Evolutionary conservation across 257 asterid species (phyloP), one percentile per base, ranked within the genome.

Genomic region (Fraxinus pennsylvanica): DNA sequence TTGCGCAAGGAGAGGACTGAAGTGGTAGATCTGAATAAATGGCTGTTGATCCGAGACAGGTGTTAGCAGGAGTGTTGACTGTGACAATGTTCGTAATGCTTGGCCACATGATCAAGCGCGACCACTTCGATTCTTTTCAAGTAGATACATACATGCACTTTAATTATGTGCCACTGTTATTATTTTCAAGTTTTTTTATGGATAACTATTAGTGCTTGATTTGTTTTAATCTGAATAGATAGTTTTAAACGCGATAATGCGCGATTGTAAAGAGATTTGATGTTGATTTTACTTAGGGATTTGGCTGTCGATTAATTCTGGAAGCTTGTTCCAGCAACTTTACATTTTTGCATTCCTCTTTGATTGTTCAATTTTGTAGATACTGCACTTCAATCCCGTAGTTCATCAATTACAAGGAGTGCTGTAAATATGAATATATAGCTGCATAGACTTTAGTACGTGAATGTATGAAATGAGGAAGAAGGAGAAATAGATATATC

Each of bases 31-130:
- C 81, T 78, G 83, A 65, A 78, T 50, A 72, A 79, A 86, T 83
- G 90, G 89, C 79, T 0, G 71, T 84, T 76, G 93, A 89, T 86
- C 85, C 89, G 79, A 85, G 90, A 66, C 93, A 89, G 71, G 41
- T 84, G 17, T 54, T 87, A 78, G 93, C 93, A 3, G 90, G 89
- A 9, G 73, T 87, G 13, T 76, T 89, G 65, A 89, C 93, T 1
- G 22, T 82, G 17, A 85, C 91, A 8, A 89, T 89, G 93, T 87
- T 89, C 68, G 84, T 85, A 41, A 88, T 89, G 94, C 88, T 89
- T 3, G 94, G 88, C 0, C 81, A 88, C 17, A 89, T 89, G 94
- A 77, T 89, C 83, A 86, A 85, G 84, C 86, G 85, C 32, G 94
- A 89, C 73, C 90, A 87, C 81, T 77, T 86, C 75, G 90, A 85